Evolutionary conservation across 2,329 filamentous ascomycete genomes (phyloP), one percentile per base, ranked within the genome.

Genomic region (Iodosphaeria phyllophila): DNA sequence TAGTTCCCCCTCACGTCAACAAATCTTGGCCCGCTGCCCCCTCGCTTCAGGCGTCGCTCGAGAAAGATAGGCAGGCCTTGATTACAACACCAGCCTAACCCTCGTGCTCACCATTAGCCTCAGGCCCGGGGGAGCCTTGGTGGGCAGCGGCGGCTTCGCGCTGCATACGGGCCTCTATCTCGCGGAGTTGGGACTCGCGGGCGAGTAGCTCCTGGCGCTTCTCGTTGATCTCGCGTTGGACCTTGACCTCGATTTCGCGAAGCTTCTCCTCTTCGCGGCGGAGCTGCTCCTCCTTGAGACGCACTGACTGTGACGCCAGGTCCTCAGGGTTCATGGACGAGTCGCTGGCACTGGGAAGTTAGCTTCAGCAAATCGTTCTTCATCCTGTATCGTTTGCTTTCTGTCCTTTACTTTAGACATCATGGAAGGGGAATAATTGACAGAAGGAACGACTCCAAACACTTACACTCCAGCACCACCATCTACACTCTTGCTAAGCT

Each of bases 241-340:
- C 89, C 74, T 98, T 98, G 62, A 93, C 65, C 52, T 98, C 89
- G 50, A 98, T 95, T 62, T 98, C 89, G 54, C 89, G 80, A 35
- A 98, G 75, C 66, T 98, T 98, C 76, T 98, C 89, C 62, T 98
- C 89, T 57, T 98, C 89, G 46, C 89, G 83, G 48, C 89, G 82
- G 41, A 98, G 78, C 56, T 98, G 89, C 58, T 98, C 89, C 54
- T 98, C 89, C 82, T 98, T 98, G 52, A 98, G 75, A 36, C 89
- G 83, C 35, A 98, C 89, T 18, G 84, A 95, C 57, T 98, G 89
- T 32, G 79, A 89, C 25, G 89, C 89, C 34, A 98, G 69, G 40
- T 93, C 86, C 54, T 95, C 89, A 37, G 89, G 89, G 61, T 92
- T 92, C 75, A 98, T 92, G 22, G 82, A 92, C 41, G 74, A 83